These are phyloP conservation scores for Saturnispora halmiae DNA, from an alignment of 805 yeast species.

Conservation along the genomic window DNA sequence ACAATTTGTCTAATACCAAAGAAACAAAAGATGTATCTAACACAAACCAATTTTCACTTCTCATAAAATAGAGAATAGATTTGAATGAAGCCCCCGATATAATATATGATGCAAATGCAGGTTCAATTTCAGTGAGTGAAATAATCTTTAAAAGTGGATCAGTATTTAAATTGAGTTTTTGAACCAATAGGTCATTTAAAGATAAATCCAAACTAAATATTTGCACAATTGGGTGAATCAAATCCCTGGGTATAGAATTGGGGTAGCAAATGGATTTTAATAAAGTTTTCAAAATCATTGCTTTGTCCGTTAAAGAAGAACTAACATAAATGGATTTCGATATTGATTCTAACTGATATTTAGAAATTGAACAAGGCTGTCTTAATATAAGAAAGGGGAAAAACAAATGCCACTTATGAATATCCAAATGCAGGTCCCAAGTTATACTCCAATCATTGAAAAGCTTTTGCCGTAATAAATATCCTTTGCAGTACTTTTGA, in stretches of 20 bases:
- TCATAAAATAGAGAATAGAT: neutral
- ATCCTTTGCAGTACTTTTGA: neutral
- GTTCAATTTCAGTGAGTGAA: too few relatives aligned
- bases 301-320: neutral
- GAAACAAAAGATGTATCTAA: neutral
- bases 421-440: too few relatives aligned
- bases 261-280: neutral
- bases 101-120: neutral
- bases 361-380: neutral
- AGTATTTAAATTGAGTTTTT: neutral
- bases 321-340: too few relatives aligned
- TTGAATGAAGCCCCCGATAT: neutral
- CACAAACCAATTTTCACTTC: neutral
- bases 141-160: neutral
- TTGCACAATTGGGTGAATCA: neutral
- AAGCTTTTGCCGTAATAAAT: neutral
- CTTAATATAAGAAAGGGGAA: neutral
- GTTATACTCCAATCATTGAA: neutral
- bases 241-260: neutral
- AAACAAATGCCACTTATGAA: neutral
- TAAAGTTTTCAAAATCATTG: neutral
- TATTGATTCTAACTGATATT: too few relatives aligned
- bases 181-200: neutral
- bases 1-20: neutral
- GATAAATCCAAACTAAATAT: neutral